phyloP scores from a whole-genome alignment of 805 yeast genomes.

The Kregervanrija fluxuum region DNA sequence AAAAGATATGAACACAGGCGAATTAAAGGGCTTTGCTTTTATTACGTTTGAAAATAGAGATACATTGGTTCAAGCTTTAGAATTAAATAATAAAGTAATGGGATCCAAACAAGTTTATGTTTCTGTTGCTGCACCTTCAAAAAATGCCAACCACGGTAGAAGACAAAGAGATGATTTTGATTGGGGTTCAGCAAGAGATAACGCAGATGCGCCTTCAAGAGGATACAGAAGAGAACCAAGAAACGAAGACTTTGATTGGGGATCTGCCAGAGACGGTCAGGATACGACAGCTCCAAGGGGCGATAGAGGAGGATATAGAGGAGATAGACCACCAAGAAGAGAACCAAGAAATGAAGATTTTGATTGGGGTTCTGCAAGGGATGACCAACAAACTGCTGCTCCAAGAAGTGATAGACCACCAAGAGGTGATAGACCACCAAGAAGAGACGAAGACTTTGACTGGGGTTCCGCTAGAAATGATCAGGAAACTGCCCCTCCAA shows the following conservation, averaged over 20 bases:
- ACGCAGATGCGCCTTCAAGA: constrained; percentile 15
- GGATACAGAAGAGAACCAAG: constrained; percentile 13
- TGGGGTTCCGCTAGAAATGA: constrained; percentile 34
- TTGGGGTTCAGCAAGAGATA: constrained; percentile 45
- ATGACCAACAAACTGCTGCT: constrained; percentile 8
- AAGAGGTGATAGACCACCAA: constrained; percentile 23
- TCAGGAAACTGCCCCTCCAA: constrained; percentile 9
- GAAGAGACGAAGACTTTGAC: constrained; percentile 34
- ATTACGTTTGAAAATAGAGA: constrained; percentile 41
- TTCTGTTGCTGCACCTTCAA: constrained; percentile 53
- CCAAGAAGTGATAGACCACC: constrained; percentile 24
- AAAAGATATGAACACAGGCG: constrained; percentile 55
- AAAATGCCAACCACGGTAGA: constrained; percentile 24
- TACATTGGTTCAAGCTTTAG: constrained; percentile 43
- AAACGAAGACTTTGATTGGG: constrained; percentile 40
- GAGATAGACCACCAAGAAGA: constrained; percentile 22
- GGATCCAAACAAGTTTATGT: constrained; percentile 46
- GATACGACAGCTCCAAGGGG: constrained; percentile 3
- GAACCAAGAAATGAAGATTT: constrained; percentile 32
- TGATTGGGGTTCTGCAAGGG: constrained; percentile 38
- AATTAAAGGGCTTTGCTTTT: constrained; percentile 53
- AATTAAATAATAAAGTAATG: constrained; percentile 36
- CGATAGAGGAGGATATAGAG: constrained; percentile 16
- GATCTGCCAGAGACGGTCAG: constrained; percentile 24
- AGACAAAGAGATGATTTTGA: constrained; percentile 43